These are phyloP conservation scores for Solanum tarapatanum DNA, from an alignment of 257 asterid species.

Conservation along the genomic window DNA sequence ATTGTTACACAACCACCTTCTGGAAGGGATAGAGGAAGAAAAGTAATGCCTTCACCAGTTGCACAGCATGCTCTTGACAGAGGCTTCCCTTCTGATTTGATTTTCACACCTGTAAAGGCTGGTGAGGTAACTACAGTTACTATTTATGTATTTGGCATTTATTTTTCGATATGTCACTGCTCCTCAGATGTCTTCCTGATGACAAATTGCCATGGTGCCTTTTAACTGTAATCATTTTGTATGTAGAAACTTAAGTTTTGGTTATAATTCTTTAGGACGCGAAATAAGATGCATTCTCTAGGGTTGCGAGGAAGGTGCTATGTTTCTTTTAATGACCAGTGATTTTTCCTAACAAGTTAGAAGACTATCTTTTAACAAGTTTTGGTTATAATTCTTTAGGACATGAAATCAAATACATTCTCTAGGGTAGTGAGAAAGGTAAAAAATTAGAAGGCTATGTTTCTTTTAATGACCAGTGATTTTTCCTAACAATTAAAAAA, in stretches of 20 bases:
- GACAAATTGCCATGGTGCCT: background rate
- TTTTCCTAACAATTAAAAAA: background rate
- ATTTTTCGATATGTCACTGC: background rate
- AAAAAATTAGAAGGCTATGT: background rate
- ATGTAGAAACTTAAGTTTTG: background rate
- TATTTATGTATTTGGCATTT: background rate
- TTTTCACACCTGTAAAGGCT: slow-evolving; percentile 74
- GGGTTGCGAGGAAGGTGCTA: background rate
- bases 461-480: background rate
- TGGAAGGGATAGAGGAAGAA: slow-evolving; percentile 86
- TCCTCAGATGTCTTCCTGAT: background rate
- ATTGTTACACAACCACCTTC: slow-evolving; percentile 93
- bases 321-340: background rate
- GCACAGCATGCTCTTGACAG: slow-evolving; percentile 74
- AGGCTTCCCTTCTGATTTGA: slow-evolving; percentile 66
- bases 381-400: background rate
- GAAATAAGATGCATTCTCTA: background rate
- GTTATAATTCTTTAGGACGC: background rate
- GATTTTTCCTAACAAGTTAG: background rate
- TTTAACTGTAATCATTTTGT: background rate
- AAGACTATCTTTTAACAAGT: background rate
- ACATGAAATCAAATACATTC: background rate
- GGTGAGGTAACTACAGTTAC: slow-evolving; percentile 50
- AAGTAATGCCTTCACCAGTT: slow-evolving; percentile 85
- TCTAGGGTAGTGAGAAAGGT: background rate